Evolutionary conservation across 805 yeast species (phyloP).

Genomic region (Candida stauntonica): DNA sequence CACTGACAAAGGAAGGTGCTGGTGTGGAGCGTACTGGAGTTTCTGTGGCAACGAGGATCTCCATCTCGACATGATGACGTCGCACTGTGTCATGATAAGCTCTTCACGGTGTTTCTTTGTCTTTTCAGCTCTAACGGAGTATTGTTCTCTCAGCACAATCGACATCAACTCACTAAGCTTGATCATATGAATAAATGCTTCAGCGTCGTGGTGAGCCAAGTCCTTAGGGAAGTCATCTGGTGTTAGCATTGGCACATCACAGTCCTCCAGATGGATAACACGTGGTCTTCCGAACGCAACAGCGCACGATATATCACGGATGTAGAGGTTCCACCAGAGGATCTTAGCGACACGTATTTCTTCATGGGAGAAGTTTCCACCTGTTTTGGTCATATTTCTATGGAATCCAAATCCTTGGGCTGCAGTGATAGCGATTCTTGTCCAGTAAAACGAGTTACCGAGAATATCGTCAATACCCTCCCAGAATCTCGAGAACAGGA

Average conservation of each 20-base stretch:
- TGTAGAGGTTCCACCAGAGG: conserved; percentile 74
- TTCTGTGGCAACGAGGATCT: conserved; percentile 60
- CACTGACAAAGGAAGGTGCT: conserved; percentile 42
- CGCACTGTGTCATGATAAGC: conserved; percentile 50
- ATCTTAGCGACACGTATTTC: conserved; percentile 54
- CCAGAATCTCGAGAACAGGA: conserved; percentile 65
- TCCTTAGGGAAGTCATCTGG: conserved; percentile 60
- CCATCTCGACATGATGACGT: conserved; percentile 75
- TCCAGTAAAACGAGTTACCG: conserved; percentile 65
- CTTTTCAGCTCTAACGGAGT: conserved; percentile 62
- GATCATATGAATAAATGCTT: conserved; percentile 57
- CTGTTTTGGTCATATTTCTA: conserved; percentile 37
- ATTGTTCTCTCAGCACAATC: conserved; percentile 62
- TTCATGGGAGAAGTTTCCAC: conserved; percentile 31
- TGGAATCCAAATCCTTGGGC: conserved; percentile 80
- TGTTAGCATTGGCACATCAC: conserved; percentile 70
- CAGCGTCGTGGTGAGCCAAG: conserved; percentile 45
- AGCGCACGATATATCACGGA: conserved; percentile 65
- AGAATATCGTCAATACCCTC: conserved; percentile 70
- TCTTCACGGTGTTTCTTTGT: conserved; percentile 41
- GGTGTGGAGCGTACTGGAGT: conserved; percentile 57
- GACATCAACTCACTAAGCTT: conserved; percentile 70
- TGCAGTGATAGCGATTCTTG: conserved; percentile 59
- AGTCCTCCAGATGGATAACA: conserved; percentile 63
- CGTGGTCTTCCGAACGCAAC: conserved; percentile 74